phyloP scores from a whole-genome alignment of 805 yeast genomes.

The Candida dajiaensis region DNA sequence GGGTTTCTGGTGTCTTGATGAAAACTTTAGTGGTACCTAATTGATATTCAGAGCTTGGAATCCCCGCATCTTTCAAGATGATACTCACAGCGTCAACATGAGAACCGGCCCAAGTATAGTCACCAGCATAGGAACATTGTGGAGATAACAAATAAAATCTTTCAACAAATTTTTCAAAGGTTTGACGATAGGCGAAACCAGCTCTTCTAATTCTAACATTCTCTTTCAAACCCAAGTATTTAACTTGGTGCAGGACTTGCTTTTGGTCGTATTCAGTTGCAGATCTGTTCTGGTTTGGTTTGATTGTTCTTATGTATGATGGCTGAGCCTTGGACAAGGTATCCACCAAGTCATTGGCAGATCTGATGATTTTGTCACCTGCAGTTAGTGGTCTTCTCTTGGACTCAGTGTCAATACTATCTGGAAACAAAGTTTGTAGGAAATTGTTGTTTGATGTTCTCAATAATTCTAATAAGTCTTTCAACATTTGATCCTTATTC shows the following conservation, averaged over 20 bases:
- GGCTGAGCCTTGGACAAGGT: conserved; percentile 91
- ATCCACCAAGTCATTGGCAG: conserved; percentile 86
- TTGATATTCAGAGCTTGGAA: conserved; percentile 80
- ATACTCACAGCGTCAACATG: conserved; percentile 47
- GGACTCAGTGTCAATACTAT: conserved; percentile 57
- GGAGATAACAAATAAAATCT: conserved; percentile 85
- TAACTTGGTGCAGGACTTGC: conserved; percentile 92
- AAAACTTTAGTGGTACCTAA: conserved; percentile 89
- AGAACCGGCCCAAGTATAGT: conserved; percentile 60
- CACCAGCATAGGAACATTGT: conserved; percentile 89
- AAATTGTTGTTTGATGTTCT: conserved; percentile 67
- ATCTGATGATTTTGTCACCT: conserved; percentile 84
- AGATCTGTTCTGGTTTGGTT: conserved; percentile 90
- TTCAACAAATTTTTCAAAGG: conserved; percentile 93
- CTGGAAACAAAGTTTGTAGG: conserved; percentile 55
- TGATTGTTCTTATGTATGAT: conserved; percentile 93
- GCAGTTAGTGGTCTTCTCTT: conserved; percentile 92
- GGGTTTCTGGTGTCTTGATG: conserved; percentile 93
- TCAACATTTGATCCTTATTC: conserved; percentile 89
- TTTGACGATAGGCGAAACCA: conserved; percentile 96
- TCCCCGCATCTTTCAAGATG: conserved; percentile 53
- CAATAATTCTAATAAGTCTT: conserved; percentile 78
- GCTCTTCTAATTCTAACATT: conserved; percentile 97
- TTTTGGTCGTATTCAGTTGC: conserved; percentile 84
- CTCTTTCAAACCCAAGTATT: conserved; percentile 92